Conservation (phyloP, 2,329 filamentous ascomycete species). For the Aureobasidium sp. region DNA sequence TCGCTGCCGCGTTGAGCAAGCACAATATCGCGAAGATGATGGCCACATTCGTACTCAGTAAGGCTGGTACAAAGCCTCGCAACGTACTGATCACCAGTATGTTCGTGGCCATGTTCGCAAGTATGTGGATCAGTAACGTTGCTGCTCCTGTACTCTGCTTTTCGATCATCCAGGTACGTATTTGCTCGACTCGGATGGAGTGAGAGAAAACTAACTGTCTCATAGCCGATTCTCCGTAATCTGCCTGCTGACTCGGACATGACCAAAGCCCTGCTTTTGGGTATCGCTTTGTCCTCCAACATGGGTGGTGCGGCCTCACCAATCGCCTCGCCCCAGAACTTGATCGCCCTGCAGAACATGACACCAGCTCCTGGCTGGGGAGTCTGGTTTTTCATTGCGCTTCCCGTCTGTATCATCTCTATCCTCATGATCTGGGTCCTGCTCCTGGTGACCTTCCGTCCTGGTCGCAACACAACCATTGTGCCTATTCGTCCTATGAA, state of each 20-base stretch:
- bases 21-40: constrained; percentile 97
- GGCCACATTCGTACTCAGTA: constrained; percentile 91
- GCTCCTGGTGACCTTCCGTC: constrained; percentile 76
- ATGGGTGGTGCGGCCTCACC: constrained; percentile 94
- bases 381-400: constrained; percentile 91
- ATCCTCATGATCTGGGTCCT: constrained; percentile 84
- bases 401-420: constrained; percentile 85
- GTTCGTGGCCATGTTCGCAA: constrained; percentile 95
- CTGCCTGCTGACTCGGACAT: constrained; percentile 83
- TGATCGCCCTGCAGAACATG: constrained; percentile 96
- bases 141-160: constrained; percentile 95
- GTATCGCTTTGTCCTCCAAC: constrained; percentile 90
- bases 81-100: constrained; percentile 92
- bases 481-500: constrained; percentile 84
- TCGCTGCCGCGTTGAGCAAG: constrained; percentile 90
- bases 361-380: constrained; percentile 83
- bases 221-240: constrained; percentile 80
- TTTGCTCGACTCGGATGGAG: neutral
- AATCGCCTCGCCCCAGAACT: constrained; percentile 95
- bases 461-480: constrained; percentile 76
- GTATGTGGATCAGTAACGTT: constrained; percentile 99
- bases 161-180: constrained; percentile 69
- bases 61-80: constrained; percentile 82
- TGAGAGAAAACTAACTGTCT: constrained; percentile 26
- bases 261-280: constrained; percentile 89